These are phyloP conservation scores for Phytophthora cryptogea DNA, from an alignment of 352 stramenopile genomes.

Conservation along the genomic window DNA sequence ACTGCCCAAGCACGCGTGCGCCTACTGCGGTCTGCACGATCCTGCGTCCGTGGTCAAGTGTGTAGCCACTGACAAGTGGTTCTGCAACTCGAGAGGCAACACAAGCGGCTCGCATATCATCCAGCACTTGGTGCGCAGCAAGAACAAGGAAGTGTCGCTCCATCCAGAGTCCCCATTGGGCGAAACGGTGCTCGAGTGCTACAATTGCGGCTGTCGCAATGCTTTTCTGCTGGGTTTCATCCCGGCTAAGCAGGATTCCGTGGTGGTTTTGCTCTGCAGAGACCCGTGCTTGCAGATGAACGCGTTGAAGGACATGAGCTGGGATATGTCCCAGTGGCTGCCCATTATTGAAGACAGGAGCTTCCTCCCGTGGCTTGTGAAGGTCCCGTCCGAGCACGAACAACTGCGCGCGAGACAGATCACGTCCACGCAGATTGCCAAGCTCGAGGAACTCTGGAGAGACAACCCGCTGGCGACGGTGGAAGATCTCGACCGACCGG, in stretches of 20 bases:
- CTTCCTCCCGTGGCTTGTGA: constrained; percentile 98
- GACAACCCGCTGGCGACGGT: constrained; percentile 96
- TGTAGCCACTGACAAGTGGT: constrained; percentile 97
- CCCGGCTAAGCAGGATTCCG: constrained; percentile 94
- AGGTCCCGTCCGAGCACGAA: constrained; percentile 91
- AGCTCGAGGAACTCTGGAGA: constrained; percentile 95
- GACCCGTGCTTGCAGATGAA: constrained; percentile 97
- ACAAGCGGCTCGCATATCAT: constrained; percentile 97
- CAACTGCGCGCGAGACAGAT: constrained; percentile 95
- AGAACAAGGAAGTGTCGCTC: constrained; percentile 89
- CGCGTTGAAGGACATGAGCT: constrained; percentile 98
- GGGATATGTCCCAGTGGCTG: constrained; percentile 98
- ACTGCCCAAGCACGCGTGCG: constrained; percentile 92
- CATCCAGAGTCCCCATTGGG: constrained; percentile 97
- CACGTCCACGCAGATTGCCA: constrained; percentile 90
- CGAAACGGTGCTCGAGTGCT: constrained; percentile 98
- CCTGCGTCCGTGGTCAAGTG: constrained; percentile 96
- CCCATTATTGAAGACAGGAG: constrained; percentile 97
- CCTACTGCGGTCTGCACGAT: constrained; percentile 98
- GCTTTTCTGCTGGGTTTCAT: constrained; percentile 99
- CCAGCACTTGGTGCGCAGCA: constrained; percentile 96
- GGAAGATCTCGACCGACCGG: constrained; percentile 95
- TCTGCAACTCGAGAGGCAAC: constrained; percentile 97
- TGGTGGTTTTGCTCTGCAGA: constrained; percentile 98
- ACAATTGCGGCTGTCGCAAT: constrained; percentile 99